Evolutionary conservation across 495 filamentous ascomycete species (phyloP).

Genomic region (Wilcoxina mikolae): DNA sequence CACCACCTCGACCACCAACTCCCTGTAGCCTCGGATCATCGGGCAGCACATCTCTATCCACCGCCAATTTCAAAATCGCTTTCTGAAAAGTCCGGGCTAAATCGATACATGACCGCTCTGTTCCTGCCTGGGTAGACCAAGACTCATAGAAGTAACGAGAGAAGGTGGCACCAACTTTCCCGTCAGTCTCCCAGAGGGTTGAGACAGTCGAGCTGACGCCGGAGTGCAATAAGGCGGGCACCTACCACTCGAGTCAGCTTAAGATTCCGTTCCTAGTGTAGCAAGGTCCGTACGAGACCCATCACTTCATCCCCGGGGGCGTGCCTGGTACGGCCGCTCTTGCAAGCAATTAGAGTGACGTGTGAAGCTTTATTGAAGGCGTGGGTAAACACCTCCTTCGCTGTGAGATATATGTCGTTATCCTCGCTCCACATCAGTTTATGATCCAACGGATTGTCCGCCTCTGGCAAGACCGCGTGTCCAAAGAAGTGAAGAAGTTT

Average conservation of each 20-base stretch:
- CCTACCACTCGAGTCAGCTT: too few species aligned
- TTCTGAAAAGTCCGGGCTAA: not conserved
- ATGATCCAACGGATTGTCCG: not conserved
- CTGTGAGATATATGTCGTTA: not conserved
- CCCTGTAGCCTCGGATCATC: not conserved
- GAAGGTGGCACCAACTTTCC: not conserved
- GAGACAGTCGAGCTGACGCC: not conserved
- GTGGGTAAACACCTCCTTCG: not conserved
- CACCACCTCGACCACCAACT: not conserved
- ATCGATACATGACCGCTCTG: not conserved
- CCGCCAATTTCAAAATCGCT: not conserved
- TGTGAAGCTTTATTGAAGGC: not conserved
- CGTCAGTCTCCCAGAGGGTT: not conserved
- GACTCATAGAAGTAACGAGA: not conserved
- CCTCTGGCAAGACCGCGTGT: not conserved
- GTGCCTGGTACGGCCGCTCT: not conserved
- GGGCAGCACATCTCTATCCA: not conserved
- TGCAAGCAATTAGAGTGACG: not conserved
- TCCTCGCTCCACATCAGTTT: not conserved
- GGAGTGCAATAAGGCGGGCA: too few species aligned
- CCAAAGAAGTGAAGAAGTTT: not conserved
- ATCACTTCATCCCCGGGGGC: not conserved
- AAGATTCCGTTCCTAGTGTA: too few species aligned
- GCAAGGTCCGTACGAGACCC: not conserved
- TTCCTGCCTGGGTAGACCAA: not conserved